Evolutionary conservation across 371 early-diverging fungal genomes (phyloP).

Genomic region (Mortierella sp.): DNA sequence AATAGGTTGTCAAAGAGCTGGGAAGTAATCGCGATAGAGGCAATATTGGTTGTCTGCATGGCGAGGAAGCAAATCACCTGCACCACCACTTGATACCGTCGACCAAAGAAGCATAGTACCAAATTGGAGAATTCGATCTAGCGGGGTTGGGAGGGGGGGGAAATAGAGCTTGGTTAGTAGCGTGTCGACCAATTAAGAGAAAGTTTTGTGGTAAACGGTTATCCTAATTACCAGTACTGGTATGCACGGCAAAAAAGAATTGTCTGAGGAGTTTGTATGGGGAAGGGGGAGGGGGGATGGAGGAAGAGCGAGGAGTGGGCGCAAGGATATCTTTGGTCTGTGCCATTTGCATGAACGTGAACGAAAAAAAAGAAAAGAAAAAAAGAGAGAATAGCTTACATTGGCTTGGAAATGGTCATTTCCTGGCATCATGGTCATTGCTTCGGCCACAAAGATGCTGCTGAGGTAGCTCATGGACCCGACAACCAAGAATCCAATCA

Average conservation of each 20-base stretch:
- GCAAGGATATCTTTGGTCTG: no score
- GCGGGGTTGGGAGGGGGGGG: neutral
- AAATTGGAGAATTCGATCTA: constrained; percentile 61
- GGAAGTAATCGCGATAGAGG: constrained; percentile 61
- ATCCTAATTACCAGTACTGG: no score
- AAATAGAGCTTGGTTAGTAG: neutral
- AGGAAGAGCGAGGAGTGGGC: no score
- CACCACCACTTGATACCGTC: constrained; percentile 54
- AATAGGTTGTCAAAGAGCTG: constrained; percentile 55
- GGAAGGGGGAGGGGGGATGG: no score
- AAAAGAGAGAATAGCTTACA: neutral
- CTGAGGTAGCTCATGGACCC: constrained; percentile 56
- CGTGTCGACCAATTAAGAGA: neutral
- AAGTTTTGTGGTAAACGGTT: no score
- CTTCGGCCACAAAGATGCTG: constrained; percentile 75
- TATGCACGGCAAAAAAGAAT: no score
- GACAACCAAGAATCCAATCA: constrained; percentile 53
- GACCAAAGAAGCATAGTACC: constrained; percentile 58
- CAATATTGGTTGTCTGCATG: constrained; percentile 60
- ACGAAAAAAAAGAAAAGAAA: constrained; percentile 2
- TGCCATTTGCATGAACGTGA: constrained; percentile 49
- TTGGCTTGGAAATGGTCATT: constrained; percentile 68
- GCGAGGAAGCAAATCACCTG: constrained; percentile 58
- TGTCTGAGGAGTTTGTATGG: no score
- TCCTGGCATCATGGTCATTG: constrained; percentile 75